Base-by-base conservation (phyloP, 2,329 filamentous ascomycete genomes). In the Madurella mycetomatis region DNA sequence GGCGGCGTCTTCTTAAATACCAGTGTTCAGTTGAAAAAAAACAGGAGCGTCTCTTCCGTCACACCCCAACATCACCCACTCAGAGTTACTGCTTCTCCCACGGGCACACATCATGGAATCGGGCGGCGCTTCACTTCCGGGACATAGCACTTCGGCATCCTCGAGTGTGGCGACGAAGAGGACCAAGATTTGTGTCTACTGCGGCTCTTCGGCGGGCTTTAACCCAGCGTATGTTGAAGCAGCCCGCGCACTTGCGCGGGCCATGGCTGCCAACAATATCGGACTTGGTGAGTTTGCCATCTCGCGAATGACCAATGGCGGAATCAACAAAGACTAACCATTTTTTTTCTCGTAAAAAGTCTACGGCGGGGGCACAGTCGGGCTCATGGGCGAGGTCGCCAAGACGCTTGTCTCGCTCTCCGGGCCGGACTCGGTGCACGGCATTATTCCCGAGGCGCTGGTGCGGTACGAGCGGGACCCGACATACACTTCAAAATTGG, bases 341-440 rank as follows among this genome's bases (percentile, higher is more conserved):
- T 19, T 47, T 31, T 32, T 48, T 45, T 55, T 60, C 47, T 60
- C n/a, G n/a, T n/a, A n/a, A 57, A 44, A 44, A 83, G 91, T 97
- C 60, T 99, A 97, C 72, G 94, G 94, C 63, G 94, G 94, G 63
- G 94, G 94, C 66, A 97, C 92, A 2, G 84, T 90, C 39, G 94
- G 94, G 9, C 81, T 99, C 44, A 99, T 99, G 94, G 94, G 94
- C 67, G 91, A 96, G 69, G 73, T 97, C 11, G 90, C 94, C 44
- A 87, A 86, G 65, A 92, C 90, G 0, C 84, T 99, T 30, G 90
- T 95, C 62, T 79, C 87, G 0, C 83, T 96, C 59, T 85, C 86
- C 5, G 92, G 94, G 2, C 90, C 92, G 0, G 71, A 84, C 48
- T 75, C 87, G 12, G 94, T 97, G 15, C 92, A 96, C 74, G 94